Base-by-base conservation (phyloP, 2,329 filamentous ascomycete genomes). In the Hypomyces rosellus region DNA sequence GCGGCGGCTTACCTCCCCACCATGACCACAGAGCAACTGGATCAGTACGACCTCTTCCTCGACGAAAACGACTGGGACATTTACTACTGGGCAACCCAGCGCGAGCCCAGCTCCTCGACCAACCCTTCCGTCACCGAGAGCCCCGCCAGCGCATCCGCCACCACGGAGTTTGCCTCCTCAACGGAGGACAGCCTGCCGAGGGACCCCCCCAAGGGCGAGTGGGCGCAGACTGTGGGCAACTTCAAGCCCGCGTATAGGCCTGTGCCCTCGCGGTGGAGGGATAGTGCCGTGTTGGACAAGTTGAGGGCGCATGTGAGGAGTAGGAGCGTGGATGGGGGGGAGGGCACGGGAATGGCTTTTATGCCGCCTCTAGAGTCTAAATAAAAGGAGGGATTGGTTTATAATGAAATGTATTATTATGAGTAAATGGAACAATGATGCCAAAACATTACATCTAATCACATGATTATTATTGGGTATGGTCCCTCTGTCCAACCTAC, bases 61-160 rank as follows among this genome's bases (percentile, higher is more conserved):
- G 93, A 99, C 70, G 93, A 99, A 73, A 99, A 99, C 70, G 93
- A 99, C 74, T 99, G 93, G 93, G 93, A 99, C 68, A 96, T 99
- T 55, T 99, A 99, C 77, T 99, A 99, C 78, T 99, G 93, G 93
- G 89, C 88, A 3, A 99, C 93, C 14, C 93, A 99, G 70, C 84
- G 89, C 60, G 67, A 69, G 56, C 59, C 81, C 34, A 68, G 74
- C 48, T 74, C 81, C 51, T 57, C 66, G 48, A 67, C 72, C 56
- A 61, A 66, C 61, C 63, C 66, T 44, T 52, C 67, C 55, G 57
- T 61, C 41, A 57, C 61, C 46, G 45, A 58, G 54, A 60, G 56
- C 46, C 54, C 59, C 13, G 55, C 62, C 49, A 55, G 64, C 51
- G 60, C 59, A 47, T 56, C 59, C 45, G 52, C 56, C 44, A 41